phyloP scores from a whole-genome alignment of 306 rosid genomes.

The Vachellia collinsii region DNA sequence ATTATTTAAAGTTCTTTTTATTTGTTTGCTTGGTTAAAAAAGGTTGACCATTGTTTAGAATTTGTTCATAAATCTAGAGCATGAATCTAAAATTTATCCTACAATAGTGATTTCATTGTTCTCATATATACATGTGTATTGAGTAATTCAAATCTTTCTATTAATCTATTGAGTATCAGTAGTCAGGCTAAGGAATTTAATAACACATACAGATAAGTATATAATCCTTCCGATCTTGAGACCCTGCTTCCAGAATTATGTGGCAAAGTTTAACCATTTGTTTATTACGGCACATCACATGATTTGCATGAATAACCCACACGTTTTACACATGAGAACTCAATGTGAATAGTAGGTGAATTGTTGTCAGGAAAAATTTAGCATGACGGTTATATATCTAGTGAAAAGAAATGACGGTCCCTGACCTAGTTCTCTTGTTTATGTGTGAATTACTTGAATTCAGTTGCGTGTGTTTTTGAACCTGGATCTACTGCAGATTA shows the following conservation, averaged over 20 bases:
- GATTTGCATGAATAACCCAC: neutral
- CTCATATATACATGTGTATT: neutral
- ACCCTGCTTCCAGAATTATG: neutral
- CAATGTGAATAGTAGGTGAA: neutral
- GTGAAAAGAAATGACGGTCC: neutral
- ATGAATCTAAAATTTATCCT: neutral
- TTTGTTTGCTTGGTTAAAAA: neutral
- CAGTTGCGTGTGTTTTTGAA: constrained; percentile 4
- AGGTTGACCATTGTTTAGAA: neutral
- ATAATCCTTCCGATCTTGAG: neutral
- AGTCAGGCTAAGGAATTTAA: neutral
- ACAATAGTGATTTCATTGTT: neutral
- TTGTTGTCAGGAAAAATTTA: neutral
- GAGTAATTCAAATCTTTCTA: neutral
- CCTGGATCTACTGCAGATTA: constrained; percentile 8
- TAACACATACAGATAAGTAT: neutral
- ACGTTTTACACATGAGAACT: neutral
- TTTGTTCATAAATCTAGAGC: constrained; percentile 1
- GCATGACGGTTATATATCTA: neutral
- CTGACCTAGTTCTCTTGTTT: neutral
- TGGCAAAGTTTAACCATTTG: neutral
- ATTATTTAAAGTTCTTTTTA: constrained; percentile 15
- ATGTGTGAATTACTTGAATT: neutral
- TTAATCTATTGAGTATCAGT: neutral
- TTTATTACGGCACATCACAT: neutral